These are phyloP conservation scores for Penicillium brevicompactum DNA, from an alignment of 2,329 filamentous ascomycete genomes.

Conservation along the genomic window DNA sequence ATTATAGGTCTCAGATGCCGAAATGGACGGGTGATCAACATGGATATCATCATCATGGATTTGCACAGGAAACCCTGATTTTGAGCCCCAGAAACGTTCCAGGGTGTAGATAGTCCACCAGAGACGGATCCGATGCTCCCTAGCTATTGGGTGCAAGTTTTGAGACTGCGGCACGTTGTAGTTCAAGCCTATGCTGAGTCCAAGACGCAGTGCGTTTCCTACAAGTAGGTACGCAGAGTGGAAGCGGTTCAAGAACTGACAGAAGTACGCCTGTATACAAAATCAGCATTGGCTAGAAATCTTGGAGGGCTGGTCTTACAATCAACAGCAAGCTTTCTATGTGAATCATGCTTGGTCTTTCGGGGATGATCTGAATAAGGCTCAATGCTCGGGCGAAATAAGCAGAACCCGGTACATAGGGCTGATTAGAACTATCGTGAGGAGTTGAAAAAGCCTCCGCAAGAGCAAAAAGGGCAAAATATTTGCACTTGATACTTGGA, in stretches of 20 bases:
- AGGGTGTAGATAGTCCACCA: conserved; percentile 38
- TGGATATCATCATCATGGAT: conserved; percentile 50
- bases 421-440: conserved; percentile 18
- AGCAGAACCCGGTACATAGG: conserved; percentile 39
- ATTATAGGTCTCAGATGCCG: conserved; percentile 17
- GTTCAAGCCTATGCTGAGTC: conserved; percentile 45
- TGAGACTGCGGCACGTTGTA: conserved; percentile 33
- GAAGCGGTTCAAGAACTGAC: conserved; percentile 31
- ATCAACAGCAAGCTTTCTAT: conserved; percentile 43
- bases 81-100: conserved; percentile 48
- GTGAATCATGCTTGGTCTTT: conserved; percentile 44
- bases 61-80: conserved; percentile 49
- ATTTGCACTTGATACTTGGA: conserved; percentile 41
- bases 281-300: background rate
- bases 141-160: conserved; percentile 34
- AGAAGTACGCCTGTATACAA: conserved; percentile 27
- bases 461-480: conserved; percentile 44
- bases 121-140: conserved; percentile 31
- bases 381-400: conserved; percentile 43
- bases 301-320: conserved; percentile 19
- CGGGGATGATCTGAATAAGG: conserved; percentile 40
- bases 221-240: conserved; percentile 32
- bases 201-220: conserved; percentile 41
- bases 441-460: conserved; percentile 45
- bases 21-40: conserved; percentile 34